Conservation (phyloP, 768 basidiomycete species). For the Candolleomyces efflorescens region DNA sequence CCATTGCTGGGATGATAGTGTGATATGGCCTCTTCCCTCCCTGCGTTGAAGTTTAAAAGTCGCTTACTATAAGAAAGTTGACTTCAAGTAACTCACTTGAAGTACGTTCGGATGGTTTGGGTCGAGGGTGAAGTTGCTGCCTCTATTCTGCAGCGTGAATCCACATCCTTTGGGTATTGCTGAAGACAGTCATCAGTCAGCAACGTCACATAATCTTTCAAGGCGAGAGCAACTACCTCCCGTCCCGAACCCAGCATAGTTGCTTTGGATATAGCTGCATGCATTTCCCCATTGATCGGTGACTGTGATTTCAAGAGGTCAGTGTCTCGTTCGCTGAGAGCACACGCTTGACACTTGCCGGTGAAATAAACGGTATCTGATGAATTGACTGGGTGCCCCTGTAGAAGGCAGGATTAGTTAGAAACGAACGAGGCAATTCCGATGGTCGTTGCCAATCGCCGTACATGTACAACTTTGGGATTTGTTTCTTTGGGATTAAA, state of each 20-base stretch:
- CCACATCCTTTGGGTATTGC: constrained; percentile 94
- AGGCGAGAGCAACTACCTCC: constrained; percentile 44
- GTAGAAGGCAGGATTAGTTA: not conserved
- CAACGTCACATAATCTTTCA: not conserved
- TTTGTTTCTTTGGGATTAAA: constrained; percentile 69
- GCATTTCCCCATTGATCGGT: constrained; percentile 87
- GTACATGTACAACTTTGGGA: constrained; percentile 62
- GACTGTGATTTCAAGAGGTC: constrained; percentile 34
- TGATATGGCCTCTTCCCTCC: constrained; percentile 85
- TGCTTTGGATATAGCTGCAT: constrained; percentile 87
- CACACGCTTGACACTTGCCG: constrained; percentile 33
- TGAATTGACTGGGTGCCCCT: constrained; percentile 81
- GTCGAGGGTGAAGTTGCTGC: constrained; percentile 74
- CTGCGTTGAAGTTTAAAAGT: constrained; percentile 23
- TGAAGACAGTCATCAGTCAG: constrained; percentile 18
- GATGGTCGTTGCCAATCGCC: not conserved
- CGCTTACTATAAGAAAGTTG: no score
- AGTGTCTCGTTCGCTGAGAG: not conserved
- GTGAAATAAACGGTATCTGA: constrained; percentile 97
- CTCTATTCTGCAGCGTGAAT: constrained; percentile 95
- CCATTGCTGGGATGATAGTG: constrained; percentile 92
- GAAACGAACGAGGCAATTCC: not conserved
- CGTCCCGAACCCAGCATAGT: constrained; percentile 89
- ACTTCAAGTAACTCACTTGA: constrained; percentile 38
- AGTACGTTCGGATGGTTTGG: constrained; percentile 85